Evolutionary conservation across 192 early-diverging fungal genomes (phyloP).

Genomic region (Powellomyces hirtus): DNA sequence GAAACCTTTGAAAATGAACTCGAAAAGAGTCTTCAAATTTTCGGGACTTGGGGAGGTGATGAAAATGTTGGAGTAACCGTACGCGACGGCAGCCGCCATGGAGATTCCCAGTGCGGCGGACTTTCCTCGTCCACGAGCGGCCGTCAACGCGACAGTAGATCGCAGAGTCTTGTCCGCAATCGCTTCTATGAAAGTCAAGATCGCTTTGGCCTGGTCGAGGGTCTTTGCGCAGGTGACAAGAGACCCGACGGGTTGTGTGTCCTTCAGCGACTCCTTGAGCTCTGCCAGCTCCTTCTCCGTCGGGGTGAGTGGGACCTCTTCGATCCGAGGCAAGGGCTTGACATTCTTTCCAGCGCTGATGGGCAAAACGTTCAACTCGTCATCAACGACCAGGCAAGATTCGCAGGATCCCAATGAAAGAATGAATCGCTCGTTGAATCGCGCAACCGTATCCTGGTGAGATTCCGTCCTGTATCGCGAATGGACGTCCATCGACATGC

Average conservation of each 20-base stretch:
- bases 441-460: conserved; percentile 86
- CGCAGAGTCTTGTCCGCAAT: conserved; percentile 93
- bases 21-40: conserved; percentile 97
- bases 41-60: conserved; percentile 96
- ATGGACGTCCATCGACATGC: conserved; percentile 99
- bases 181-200: conserved; percentile 95
- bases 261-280: conserved; percentile 83
- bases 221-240: conserved; percentile 79
- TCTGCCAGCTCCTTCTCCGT: conserved; percentile 67
- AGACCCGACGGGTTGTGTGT: conserved; percentile 87
- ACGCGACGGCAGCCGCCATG: conserved; percentile 93
- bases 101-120: conserved; percentile 93
- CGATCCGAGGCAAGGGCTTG: conserved; percentile 72
- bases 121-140: conserved; percentile 95
- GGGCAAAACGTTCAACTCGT: conserved; percentile 96
- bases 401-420: conserved; percentile 86
- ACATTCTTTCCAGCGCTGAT: conserved; percentile 91
- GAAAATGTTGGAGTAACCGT: conserved; percentile 99
- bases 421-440: conserved; percentile 98
- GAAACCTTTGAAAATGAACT: conserved; percentile 97
- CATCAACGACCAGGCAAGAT: conserved; percentile 91
- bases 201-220: conserved; percentile 93
- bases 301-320: conserved; percentile 40
- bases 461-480: conserved; percentile 91
- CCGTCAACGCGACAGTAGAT: conserved; percentile 89